A percentile compares a stretch with the other conserved stretches of the same genome.
These are phyloP conservation scores for Polytrichum formosum DNA, from an alignment of 225 moss, liverwort and hornwort genomes.

Conservation along the genomic window DNA sequence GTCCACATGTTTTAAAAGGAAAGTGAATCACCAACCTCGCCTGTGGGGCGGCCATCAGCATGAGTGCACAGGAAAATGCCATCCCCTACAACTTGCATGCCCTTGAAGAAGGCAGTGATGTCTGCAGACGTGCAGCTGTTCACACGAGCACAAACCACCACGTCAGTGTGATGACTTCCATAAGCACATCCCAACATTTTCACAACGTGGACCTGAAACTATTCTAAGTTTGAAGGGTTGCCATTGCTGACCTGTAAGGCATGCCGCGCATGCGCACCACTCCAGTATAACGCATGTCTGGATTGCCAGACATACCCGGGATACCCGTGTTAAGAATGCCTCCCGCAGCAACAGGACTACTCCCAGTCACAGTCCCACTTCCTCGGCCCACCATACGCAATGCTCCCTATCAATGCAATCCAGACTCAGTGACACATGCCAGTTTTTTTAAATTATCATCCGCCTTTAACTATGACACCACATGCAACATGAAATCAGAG, in stretches of 20 bases:
- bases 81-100: conserved; percentile 97
- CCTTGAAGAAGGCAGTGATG: conserved; percentile 98
- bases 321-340: conserved; percentile 93
- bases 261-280: conserved; percentile 99
- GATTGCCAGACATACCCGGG: conserved; percentile 99
- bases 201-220: background rate
- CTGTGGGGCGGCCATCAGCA: conserved; percentile 98
- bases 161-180: no score
- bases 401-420: conserved; percentile 71
- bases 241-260: conserved; percentile 81
- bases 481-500: no score
- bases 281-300: conserved; percentile 99
- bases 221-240: background rate
- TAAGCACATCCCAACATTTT: background rate
- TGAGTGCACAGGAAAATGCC: conserved; percentile 99
- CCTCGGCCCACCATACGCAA: conserved; percentile 99
- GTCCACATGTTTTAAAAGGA: no score
- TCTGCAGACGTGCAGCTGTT: conserved; percentile 98
- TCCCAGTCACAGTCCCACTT: conserved; percentile 71
- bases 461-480: no score
- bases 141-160: conserved; percentile 16
- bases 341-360: conserved; percentile 40
- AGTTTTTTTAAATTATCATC: no score
- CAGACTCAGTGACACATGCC: conserved; percentile 32
- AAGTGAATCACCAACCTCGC: conserved; percentile 63